Conservation (phyloP, 2,329 filamentous ascomycete genomes). For the Botrytis sinoallii region DNA sequence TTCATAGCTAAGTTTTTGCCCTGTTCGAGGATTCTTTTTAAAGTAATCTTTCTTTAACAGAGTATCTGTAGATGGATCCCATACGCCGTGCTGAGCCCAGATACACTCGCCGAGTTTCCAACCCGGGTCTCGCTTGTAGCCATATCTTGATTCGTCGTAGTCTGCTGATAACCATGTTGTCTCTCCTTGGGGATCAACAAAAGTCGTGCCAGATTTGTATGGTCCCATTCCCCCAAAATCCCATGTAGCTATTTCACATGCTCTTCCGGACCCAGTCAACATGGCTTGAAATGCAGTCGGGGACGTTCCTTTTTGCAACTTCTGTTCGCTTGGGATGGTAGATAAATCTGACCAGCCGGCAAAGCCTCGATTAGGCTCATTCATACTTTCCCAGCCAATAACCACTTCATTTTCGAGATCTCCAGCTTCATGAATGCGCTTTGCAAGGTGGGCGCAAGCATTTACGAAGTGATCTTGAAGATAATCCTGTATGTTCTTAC, state of each 20-base stretch:
- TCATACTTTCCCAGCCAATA: slow-evolving; percentile 94
- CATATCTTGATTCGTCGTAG: slow-evolving; percentile 84
- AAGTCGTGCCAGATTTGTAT: slow-evolving; percentile 76
- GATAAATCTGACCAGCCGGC: slow-evolving; percentile 80
- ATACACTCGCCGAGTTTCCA: slow-evolving; percentile 95
- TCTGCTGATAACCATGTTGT: slow-evolving; percentile 78
- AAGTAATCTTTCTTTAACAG: slow-evolving; percentile 88
- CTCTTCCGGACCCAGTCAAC: slow-evolving; percentile 82
- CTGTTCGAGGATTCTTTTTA: slow-evolving; percentile 69
- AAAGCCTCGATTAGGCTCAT: slow-evolving; percentile 89
- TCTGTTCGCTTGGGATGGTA: slow-evolving; percentile 79
- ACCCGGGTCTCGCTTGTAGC: slow-evolving; percentile 79
- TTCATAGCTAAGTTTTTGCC: slow-evolving; percentile 72
- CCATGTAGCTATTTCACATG: slow-evolving; percentile 88
- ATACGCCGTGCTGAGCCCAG: slow-evolving; percentile 96
- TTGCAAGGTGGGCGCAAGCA: slow-evolving; percentile 77
- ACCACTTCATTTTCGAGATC: slow-evolving; percentile 83
- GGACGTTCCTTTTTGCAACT: slow-evolving; percentile 86
- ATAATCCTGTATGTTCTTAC: slow-evolving; percentile 94
- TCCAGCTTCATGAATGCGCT: slow-evolving; percentile 82
- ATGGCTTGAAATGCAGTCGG: slow-evolving; percentile 95
- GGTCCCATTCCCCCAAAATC: slow-evolving; percentile 92
- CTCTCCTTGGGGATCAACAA: slow-evolving; percentile 86
- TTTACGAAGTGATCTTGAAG: slow-evolving; percentile 81
- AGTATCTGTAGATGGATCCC: slow-evolving; percentile 77